Evolutionary conservation across 768 basidiomycete genomes (phyloP), one percentile per base, ranked within the genome.

Genomic region (Kwoniella dendrophila): DNA sequence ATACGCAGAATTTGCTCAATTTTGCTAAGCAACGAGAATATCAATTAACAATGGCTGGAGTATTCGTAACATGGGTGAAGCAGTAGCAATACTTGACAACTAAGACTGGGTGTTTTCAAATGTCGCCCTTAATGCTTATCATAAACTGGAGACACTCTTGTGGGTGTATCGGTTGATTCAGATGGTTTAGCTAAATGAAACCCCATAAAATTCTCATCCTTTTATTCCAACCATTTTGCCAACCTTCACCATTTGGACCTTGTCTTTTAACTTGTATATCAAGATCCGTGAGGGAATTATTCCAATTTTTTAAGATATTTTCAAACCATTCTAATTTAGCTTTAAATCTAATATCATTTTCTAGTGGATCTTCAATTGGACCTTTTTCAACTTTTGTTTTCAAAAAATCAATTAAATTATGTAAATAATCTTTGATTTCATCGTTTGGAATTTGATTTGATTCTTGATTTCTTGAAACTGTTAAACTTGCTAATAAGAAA

Each of bases 151-250:
- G n/a, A n/a, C n/a, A n/a, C n/a, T n/a, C n/a, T n/a, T n/a, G n/a
- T n/a, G n/a, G n/a, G n/a, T n/a, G n/a, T n/a, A n/a, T n/a, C n/a
- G n/a, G n/a, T n/a, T n/a, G n/a, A n/a, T n/a, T n/a, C n/a, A n/a
- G n/a, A n/a, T n/a, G n/a, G n/a, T n/a, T n/a, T n/a, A n/a, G n/a
- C n/a, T n/a, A 59, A 24, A 50, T 30, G 24, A 59, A 50, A 10
- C 47, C 57, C 57, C 57, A 59, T 7, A 50, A n/a, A n/a, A 59
- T 20, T 38, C 43, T 59, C 47, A 59, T 59, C 34, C 57, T 59
- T 30, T 26, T 32, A 29, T 20, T 26, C 57, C 57, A 59, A 18
- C 34, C 57, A 40, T 45, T 22, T 20, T 50, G 36, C 57, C 57
- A 59, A 2, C 57, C 57, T 12, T 30, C 8, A 7, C 57, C 47